Evolutionary conservation across 495 filamentous ascomycete genomes (phyloP), one percentile per base, ranked within the genome.

Genomic region (Entonaema liquescens): DNA sequence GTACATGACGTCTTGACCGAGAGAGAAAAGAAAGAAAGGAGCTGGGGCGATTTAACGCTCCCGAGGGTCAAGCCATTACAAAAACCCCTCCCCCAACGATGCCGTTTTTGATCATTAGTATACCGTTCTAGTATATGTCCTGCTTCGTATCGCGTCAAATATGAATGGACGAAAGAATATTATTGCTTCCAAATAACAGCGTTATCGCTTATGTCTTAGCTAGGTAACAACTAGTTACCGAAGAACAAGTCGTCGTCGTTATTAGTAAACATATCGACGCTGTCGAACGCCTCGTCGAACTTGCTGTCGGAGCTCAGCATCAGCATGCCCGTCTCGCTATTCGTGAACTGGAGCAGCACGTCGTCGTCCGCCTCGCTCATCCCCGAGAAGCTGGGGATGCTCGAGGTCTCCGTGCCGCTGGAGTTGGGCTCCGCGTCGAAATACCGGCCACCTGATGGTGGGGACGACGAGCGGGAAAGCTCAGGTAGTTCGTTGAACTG

Each of bases 171-270:
- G 11, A 28, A 21, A 21, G 1, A 29, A n/a, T n/a, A n/a, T n/a
- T 19, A 40, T 31, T 65, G 49, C 13, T 6, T 12, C 31, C 23
- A 15, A 26, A 35, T 15, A n/a, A n/a, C n/a, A n/a, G n/a, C n/a
- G n/a, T n/a, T n/a, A n/a, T n/a, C n/a, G n/a, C n/a, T n/a, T n/a
- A n/a, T 5, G 11, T 33, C 21, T 76, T 55, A 77, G 23, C 50
- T 58, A n/a, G n/a, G n/a, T n/a, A n/a, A n/a, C n/a, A n/a, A n/a
- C n/a, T n/a, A n/a, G 50, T 58, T 79, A 9, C 83, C 83, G 60
- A 85, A 85, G 71, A 84, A 83, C 28, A 84, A 72, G 69, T 85
- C 83, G 28, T 78, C 83, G 28, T 78, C 80, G 35, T 76, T 77
- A 31, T 76, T 74, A 28, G 76, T 80, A 66, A 84, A 83, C 81